Evolutionary conservation across 176 grass and related monocot species (phyloP), one percentile per base, ranked within the genome.

Genomic region (Canna indica): DNA sequence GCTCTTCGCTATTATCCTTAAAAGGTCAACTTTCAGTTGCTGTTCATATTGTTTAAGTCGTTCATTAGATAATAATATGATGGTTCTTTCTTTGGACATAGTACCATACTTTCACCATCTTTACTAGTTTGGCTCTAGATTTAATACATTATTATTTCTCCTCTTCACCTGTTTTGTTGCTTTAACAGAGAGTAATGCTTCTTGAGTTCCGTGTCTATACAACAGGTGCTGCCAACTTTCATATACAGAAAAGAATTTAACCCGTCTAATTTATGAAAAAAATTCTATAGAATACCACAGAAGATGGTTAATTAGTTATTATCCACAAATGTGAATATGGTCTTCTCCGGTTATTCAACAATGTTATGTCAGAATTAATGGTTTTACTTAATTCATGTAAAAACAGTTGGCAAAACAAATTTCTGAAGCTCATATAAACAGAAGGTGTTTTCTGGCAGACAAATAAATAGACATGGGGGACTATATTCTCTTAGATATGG

Each of bases 291-390:
- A 33, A 63, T 13, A 31, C 33, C 30, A 33, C 33, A 7, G 29
- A 63, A 33, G 60, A n/a, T n/a, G n/a, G n/a, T n/a, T n/a, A n/a
- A 63, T 56, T 56, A 56, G 52, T 5, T 56, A 26, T 56, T 56
- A 56, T 56, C 17, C 22, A 8, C 22, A 56, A 24, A 56, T 56
- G 24, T 25, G 52, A 24, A 24, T n/a, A 7, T 56, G 22, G 3
- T 0, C n/a, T n/a, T n/a, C n/a, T n/a, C n/a, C n/a, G n/a, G n/a
- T n/a, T n/a, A n/a, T n/a, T n/a, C n/a, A n/a, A n/a, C n/a, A n/a
- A n/a, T n/a, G n/a, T n/a, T n/a, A n/a, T n/a, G n/a, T n/a, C n/a
- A n/a, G n/a, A n/a, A n/a, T n/a, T n/a, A n/a, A n/a, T n/a, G n/a
- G n/a, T n/a, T n/a, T n/a, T n/a, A n/a, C n/a, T n/a, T n/a, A n/a